These are phyloP conservation scores for Moringa oleifera DNA, from an alignment of 345 rosid genomes.

Conservation along the genomic window DNA sequence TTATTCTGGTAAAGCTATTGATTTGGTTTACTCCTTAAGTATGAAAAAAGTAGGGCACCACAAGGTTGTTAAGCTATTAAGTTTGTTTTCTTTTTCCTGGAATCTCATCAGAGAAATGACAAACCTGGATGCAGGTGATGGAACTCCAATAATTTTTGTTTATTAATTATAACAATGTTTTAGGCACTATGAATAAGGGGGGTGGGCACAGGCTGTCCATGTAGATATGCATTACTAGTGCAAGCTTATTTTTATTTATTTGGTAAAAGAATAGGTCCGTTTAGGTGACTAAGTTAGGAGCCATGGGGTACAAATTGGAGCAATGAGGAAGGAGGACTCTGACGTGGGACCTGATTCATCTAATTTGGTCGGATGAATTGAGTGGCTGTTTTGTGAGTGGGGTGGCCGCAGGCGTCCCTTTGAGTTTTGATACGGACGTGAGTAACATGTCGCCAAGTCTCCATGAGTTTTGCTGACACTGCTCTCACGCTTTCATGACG, in stretches of 20 bases:
- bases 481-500: conserved; percentile 22
- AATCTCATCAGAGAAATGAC: too few relatives aligned
- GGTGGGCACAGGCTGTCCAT: conserved; percentile 43
- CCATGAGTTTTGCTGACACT: conserved; percentile 14
- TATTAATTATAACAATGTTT: too few relatives aligned
- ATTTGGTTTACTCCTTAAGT: conserved; percentile 2
- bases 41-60: conserved; percentile 9
- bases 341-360: too few relatives aligned
- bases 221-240: conserved; percentile 16
- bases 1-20: background rate
- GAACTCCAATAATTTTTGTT: too few relatives aligned
- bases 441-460: background rate
- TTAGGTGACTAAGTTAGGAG: too few relatives aligned
- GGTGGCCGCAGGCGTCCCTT: conserved; percentile 3
- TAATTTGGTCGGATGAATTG: background rate
- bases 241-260: too few relatives aligned
- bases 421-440: conserved; percentile 18
- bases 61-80: too few relatives aligned
- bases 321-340: background rate
- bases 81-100: too few relatives aligned
- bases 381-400: conserved; percentile 7
- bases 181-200: conserved; percentile 4
- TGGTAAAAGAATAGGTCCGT: too few relatives aligned
- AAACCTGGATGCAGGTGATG: too few relatives aligned
- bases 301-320: too few relatives aligned